Evolutionary conservation across 257 asterid genomes (phyloP), one percentile per base, ranked within the genome.

Genomic region (Schizonepeta tenuifolia): DNA sequence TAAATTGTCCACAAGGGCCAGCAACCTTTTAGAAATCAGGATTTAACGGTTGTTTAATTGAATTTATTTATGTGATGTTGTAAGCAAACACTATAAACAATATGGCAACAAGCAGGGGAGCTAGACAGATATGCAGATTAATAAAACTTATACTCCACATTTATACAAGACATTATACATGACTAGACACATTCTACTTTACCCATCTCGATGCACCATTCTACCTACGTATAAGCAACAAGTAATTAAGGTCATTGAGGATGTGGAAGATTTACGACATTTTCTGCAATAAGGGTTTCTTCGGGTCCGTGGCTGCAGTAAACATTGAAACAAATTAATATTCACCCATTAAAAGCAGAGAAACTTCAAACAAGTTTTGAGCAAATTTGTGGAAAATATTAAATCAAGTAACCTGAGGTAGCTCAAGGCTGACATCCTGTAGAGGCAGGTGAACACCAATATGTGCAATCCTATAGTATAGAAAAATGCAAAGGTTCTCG

Each of bases 391-490:
- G 24, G n/a, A 17, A 56, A 56, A 49, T 43, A 40, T 28, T 43
- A 17, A 11, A 6, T 8, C 4, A 46, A 5, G 50, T 64, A 61
- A 94, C 99, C 99, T 87, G 75, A 90, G 91, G 85, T 92, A 84
- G 89, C 98, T 95, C 69, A 87, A 80, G 73, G 99, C 95, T 28
- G 98, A 92, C 99, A 95, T 95, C 77, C 99, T 81, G 83, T 95
- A 95, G 70, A 95, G 89, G 83, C 98, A 92, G 70, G 98, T 89
- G 85, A 95, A 95, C 46, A 95, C 99, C 85, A 95, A 78, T 70
- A 95, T 65, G 77, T 95, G 98, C 96, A 95, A 74, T 71, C 97
- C 96, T 67, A 95, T 95, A 58, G 99, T 95, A 35, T 95, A 95
- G 91, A 95, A 92, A 80, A 95, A 95, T 18, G 87, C 98, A 80